Evolutionary conservation across 805 yeast genomes (phyloP), one percentile per base, ranked within the genome.

Genomic region (Saccharomycopsis babjevae): DNA sequence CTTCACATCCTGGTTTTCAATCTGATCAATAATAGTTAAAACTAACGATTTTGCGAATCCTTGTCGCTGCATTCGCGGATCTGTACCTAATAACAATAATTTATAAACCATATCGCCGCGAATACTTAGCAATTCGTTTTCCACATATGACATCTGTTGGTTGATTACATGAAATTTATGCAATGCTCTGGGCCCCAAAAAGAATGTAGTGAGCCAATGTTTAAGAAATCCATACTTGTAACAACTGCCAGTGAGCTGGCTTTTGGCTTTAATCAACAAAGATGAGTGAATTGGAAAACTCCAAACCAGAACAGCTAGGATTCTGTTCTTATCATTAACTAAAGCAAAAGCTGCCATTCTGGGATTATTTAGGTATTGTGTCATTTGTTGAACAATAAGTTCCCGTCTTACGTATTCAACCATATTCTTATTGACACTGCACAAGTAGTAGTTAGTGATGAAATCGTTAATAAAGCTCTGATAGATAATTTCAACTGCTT

Each of bases 1-100:
- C 16, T 50, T 34, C 13, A 32, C 55, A 22, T 36, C 15, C 18
- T 38, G 18, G n/a, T 25, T 20, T 11, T 38, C 57, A 8, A 54
- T 54, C 32, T 32, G 56, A 20, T 36, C 40, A 13, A 54, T 30
- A 10, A 38, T 55, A 6, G 46, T 28, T 16, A 25, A 22, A 2
- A 38, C 46, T 38, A 54, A 32, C 16, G 59, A 57, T 15, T 30
- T 18, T 10, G 59, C 64, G 8, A 36, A 52, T 20, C 64, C 64
- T 18, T n/a, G 15, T 6, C 56, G 38, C 58, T 61, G 64, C 50
- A 50, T 40, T 5, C 34, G 38, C 5, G 64, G 64, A 36, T 34
- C 56, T 6, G 62, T 61, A 10, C 57, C 64, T 7, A 61, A 40
- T 18, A 61, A 13, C 18, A 40, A 15, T 16, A 61, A 42, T 28